Evolutionary conservation across 352 stramenopile species (phyloP).

Genomic region (Phytophthora sp.): DNA sequence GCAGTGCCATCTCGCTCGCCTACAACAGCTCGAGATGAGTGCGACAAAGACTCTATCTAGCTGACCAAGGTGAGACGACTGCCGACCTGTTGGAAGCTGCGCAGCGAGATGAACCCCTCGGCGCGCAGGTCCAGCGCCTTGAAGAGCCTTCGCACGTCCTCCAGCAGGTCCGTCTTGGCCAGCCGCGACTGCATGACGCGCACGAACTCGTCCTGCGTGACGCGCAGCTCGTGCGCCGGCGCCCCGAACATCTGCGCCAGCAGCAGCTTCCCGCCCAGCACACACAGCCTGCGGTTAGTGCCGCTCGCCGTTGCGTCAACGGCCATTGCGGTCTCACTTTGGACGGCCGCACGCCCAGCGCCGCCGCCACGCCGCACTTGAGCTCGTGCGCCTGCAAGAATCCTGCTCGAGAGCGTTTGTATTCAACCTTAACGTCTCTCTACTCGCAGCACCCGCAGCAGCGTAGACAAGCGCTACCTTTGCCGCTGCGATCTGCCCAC

Average conservation of each 20-base stretch:
- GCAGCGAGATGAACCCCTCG: conserved; percentile 68
- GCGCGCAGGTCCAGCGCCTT: conserved; percentile 68
- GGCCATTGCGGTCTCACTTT: conserved; percentile 37
- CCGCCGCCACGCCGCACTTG: conserved; percentile 74
- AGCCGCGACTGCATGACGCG: conserved; percentile 41
- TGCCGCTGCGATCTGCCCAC: conserved; percentile 41
- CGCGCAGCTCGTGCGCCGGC: conserved; percentile 14
- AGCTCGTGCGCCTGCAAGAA: conserved; percentile 49
- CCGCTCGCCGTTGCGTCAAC: neutral
- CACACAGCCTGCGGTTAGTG: no score
- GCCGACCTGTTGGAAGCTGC: conserved; percentile 53
- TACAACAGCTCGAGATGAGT: conserved; percentile 4
- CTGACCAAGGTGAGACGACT: neutral
- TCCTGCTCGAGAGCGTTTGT: conserved; percentile 22
- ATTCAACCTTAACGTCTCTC: no score
- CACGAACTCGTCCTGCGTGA: conserved; percentile 36
- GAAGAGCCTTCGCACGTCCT: conserved; percentile 61
- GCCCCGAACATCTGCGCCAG: conserved; percentile 63
- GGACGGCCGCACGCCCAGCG: conserved; percentile 68
- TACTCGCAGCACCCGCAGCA: neutral
- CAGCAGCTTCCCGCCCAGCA: conserved; percentile 61
- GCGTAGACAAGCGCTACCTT: conserved; percentile 20
- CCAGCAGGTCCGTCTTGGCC: conserved; percentile 53
- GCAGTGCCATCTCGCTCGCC: conserved; percentile 45
- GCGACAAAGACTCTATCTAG: neutral